Evolutionary conservation across 2,329 filamentous ascomycete species (phyloP), one percentile per base, ranked within the genome.

Genomic region (Nemania bipapillata): DNA sequence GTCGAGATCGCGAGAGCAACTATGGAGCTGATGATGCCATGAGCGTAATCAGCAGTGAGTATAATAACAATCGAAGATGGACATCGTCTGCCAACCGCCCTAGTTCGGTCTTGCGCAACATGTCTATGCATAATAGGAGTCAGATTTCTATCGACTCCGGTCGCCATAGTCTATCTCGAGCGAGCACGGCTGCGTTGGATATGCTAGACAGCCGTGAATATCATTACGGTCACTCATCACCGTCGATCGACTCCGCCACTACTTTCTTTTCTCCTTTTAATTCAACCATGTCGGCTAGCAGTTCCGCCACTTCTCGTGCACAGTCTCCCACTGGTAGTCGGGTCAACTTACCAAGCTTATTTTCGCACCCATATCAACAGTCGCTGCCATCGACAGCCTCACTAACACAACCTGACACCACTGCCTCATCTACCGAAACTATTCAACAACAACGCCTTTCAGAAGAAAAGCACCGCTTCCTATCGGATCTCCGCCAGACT

Each of bases 201-300:
- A 85, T 90, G 6, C 84, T 91, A 28, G 91, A 94, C 75, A 87
- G 88, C 8, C 88, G 89, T 72, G 89, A 93, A 77, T 88, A 92
- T 80, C 64, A 92, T 80, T 87, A 96, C 80, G 86, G 92, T 68
- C 80, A 87, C 74, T 85, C 86, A 2, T 92, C 90, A 20, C 90
- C 91, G 50, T 90, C 91, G 0, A 90, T 91, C 66, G 93, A 96
- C 74, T 91, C 92, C 0, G 86, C 87, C 26, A 89, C 89, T 17
- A 96, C 93, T 0, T 96, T 95, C 77, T 97, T 94, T 93, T 97
- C 94, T 2, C 92, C 92, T 0, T 94, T 95, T 73, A 91, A 92
- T 68, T 89, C 89, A 0, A 85, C 87, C 0, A 86, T 90, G 69
- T 89, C 88, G 37, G 89, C 91, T 1, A 87, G 89, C 0, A 78